These are phyloP conservation scores for Flaveria sonorensis DNA, from an alignment of 129 eudicot genomes.

Conservation along the genomic window DNA sequence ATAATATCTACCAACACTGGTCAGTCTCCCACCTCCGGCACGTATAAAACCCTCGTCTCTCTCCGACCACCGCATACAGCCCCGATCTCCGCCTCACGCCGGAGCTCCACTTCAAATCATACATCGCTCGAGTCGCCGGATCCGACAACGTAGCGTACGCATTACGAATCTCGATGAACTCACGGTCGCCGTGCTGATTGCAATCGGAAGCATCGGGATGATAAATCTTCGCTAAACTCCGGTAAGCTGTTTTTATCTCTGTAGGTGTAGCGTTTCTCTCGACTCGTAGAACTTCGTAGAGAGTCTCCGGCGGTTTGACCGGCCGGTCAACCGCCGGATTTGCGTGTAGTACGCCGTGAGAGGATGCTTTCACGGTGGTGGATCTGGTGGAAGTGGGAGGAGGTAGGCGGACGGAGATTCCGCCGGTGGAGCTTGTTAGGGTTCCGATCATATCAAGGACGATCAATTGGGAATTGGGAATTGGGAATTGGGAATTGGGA, in stretches of 20 bases:
- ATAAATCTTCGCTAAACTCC: conserved; percentile 77
- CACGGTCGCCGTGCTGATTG: conserved; percentile 41
- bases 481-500: too few relatives aligned
- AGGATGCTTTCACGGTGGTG: conserved; percentile 25
- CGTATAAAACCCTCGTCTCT: conserved; percentile 37
- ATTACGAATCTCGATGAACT: conserved; percentile 58
- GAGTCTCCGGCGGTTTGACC: conserved; percentile 25
- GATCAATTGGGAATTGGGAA: neutral
- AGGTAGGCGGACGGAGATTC: neutral
- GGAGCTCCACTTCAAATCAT: conserved; percentile 43
- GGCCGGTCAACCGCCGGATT: conserved; percentile 15
- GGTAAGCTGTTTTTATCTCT: conserved; percentile 84
- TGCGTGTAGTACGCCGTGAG: conserved; percentile 36
- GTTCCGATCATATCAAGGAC: conserved; percentile 23
- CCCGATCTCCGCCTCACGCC: conserved; percentile 26
- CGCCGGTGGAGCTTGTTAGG: conserved; percentile 6
- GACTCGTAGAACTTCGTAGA: conserved; percentile 69
- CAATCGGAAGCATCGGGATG: conserved; percentile 70
- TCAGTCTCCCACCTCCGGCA: conserved; percentile 91
- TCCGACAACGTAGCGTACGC: conserved; percentile 79
- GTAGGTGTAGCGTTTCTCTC: conserved; percentile 53
- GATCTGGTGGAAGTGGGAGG: conserved; percentile 8
- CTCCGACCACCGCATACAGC: conserved; percentile 21
- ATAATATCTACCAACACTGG: conserved; percentile 71
- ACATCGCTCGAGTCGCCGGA: conserved; percentile 62